Percentiles rank a stretch among this genome's conserved stretches.
Evolutionary conservation across 2,329 filamentous ascomycete genomes (phyloP).

Genomic region (Colletotrichum orchidophilum): DNA sequence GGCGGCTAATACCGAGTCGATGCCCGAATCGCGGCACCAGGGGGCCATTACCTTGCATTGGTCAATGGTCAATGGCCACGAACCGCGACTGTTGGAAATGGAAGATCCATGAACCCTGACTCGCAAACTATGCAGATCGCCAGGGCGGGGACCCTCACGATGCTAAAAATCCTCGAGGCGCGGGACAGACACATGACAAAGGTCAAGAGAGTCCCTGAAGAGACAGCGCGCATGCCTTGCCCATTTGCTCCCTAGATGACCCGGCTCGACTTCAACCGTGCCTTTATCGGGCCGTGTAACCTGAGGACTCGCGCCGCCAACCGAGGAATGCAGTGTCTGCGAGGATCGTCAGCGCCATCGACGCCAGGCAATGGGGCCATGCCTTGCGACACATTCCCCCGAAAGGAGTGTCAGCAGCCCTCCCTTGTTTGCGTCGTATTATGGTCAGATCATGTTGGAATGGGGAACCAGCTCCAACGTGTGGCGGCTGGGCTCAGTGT

Average conservation of each 20-base stretch:
- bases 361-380: constrained; percentile 24
- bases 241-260: neutral
- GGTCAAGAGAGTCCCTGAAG: neutral
- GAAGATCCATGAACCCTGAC: constrained; percentile 22
- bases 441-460: neutral
- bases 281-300: constrained; percentile 13
- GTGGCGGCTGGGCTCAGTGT: neutral
- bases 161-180: too few species aligned
- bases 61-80: neutral
- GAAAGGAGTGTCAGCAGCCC: neutral
- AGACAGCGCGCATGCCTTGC: neutral
- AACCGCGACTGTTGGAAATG: constrained; percentile 4
- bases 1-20: neutral
- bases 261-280: neutral
- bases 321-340: neutral
- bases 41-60: neutral
- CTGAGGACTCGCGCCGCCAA: neutral
- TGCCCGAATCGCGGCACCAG: neutral
- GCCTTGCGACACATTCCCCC: constrained; percentile 8
- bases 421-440: neutral
- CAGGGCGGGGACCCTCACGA: too few species aligned
- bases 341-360: constrained; percentile 4
- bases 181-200: too few species aligned
- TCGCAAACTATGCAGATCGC: neutral
- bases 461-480: neutral